These are phyloP conservation scores for Blastobotrys mokoenaii DNA, from an alignment of 805 yeast species.

Conservation along the genomic window DNA sequence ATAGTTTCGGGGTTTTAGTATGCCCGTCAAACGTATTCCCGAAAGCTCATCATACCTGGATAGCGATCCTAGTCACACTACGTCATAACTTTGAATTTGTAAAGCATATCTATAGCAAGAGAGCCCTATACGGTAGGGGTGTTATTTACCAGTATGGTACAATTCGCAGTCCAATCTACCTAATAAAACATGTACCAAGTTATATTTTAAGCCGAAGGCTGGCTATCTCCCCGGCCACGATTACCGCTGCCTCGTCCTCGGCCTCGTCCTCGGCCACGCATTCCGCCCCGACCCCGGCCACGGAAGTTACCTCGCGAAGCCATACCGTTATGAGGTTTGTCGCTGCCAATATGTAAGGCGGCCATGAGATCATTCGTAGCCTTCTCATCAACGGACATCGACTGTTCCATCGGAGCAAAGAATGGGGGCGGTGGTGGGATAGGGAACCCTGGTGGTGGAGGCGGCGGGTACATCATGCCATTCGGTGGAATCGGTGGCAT, in stretches of 20 bases:
- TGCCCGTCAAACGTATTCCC: no score
- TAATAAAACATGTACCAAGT: no score
- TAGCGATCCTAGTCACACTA: no score
- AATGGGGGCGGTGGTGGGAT: conserved; percentile 1
- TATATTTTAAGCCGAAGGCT: no score
- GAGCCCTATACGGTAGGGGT: no score
- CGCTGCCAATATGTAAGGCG: conserved; percentile 13
- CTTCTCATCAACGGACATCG: conserved; percentile 13
- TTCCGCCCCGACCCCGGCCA: conserved; percentile 9
- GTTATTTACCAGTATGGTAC: no score
- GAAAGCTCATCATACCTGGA: no score
- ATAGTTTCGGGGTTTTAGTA: no score
- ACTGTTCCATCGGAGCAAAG: no score
- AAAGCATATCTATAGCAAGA: no score
- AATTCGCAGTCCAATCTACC: no score
- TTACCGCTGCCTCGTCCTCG: conserved; percentile 8
- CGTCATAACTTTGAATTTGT: no score
- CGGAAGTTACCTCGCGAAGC: conserved; percentile 4
- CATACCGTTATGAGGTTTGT: conserved; percentile 3
- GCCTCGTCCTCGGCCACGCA: conserved; percentile 14
- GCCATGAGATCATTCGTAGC: conserved; percentile 21
- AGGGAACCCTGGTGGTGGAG: conserved; percentile 8
- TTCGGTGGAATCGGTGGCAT: conserved; percentile 7
- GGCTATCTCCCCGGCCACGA: neutral
- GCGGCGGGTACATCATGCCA: conserved; percentile 6